These are phyloP conservation scores for Albizia julibrissin DNA, from an alignment of 306 rosid species.

Conservation along the genomic window DNA sequence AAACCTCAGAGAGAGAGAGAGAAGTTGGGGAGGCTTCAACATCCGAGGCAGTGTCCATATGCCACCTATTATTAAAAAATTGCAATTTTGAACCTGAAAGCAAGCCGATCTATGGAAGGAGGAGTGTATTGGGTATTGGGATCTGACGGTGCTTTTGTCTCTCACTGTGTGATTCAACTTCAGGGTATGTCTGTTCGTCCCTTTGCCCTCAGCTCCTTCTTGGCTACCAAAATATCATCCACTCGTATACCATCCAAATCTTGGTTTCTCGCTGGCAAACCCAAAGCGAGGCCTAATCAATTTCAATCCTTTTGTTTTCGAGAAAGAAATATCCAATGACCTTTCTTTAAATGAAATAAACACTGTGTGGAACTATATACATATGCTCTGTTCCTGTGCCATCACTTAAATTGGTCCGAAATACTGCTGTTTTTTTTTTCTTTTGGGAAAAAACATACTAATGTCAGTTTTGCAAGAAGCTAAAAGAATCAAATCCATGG, in stretches of 20 bases:
- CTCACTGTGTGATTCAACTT: conserved; percentile 36
- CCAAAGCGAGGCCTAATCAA: not conserved
- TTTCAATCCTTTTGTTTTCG: not conserved
- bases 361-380: not conserved
- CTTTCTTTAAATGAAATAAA: not conserved
- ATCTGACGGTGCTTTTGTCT: conserved; percentile 62
- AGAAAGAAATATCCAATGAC: not conserved
- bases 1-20: not conserved
- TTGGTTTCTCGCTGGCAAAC: too few species aligned
- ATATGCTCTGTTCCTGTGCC: not conserved
- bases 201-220: conserved; percentile 22
- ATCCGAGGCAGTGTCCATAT: conserved; percentile 40
- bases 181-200: conserved; percentile 17
- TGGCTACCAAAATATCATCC: conserved; percentile 32
- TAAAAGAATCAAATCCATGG: not conserved
- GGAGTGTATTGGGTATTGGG: conserved; percentile 46
- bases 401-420: not conserved
- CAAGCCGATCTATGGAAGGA: not conserved
- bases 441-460: not conserved
- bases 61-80: not conserved
- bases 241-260: too few species aligned
- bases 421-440: too few species aligned
- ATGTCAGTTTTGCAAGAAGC: not conserved
- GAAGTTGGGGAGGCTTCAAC: conserved; percentile 36
- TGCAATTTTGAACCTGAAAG: not conserved